Conservation (phyloP, 306 rosid genomes). For the Lablab purpureus region DNA sequence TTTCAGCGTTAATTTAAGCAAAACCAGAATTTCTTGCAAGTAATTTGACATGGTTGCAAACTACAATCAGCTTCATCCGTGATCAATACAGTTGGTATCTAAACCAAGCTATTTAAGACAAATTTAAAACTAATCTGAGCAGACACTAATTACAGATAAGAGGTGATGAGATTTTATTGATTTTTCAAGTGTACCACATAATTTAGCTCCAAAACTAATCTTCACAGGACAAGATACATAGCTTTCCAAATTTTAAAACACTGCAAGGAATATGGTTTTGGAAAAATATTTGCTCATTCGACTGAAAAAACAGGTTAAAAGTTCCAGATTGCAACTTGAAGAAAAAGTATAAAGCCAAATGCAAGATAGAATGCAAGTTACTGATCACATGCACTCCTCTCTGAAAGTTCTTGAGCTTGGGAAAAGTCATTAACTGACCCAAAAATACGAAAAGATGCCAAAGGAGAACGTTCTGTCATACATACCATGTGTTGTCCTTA, state of each 20-base stretch:
- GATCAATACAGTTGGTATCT: slow-evolving; percentile 10
- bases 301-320: neutral
- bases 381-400: slow-evolving; percentile 9
- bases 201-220: slow-evolving; percentile 9
- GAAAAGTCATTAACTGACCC: neutral
- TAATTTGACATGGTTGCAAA: neutral
- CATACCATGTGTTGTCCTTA: slow-evolving; percentile 4
- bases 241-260: slow-evolving; percentile 24
- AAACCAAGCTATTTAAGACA: neutral
- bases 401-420: neutral
- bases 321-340: neutral
- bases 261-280: neutral
- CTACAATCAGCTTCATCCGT: slow-evolving; percentile 6
- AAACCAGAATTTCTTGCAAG: neutral
- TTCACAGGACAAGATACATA: neutral
- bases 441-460: neutral
- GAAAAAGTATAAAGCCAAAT: neutral
- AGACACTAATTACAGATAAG: neutral
- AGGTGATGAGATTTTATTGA: neutral
- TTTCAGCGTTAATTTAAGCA: slow-evolving; percentile 21
- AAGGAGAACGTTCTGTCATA: neutral
- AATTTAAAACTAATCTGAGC: slow-evolving; percentile 4
- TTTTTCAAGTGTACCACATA: neutral
- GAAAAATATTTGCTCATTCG: neutral
- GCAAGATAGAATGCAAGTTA: neutral